Evolutionary conservation across 106 monocot genomes (phyloP), one percentile per base, ranked within the genome.

Genomic region (Dendrobium nobile): DNA sequence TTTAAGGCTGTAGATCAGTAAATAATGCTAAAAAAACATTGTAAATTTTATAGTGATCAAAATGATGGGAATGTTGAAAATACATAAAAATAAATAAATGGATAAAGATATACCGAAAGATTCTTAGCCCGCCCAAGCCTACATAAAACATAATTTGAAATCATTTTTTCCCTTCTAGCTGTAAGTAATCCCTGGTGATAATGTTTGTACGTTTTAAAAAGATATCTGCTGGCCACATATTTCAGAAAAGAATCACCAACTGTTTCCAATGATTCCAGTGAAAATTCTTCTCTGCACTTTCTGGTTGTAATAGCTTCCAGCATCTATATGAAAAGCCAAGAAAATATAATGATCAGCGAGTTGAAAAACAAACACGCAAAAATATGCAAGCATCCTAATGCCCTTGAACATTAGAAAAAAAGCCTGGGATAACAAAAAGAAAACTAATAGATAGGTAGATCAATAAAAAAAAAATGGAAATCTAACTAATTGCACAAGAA

Each of bases 201-300:
- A 88, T 88, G 75, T 19, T 68, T 16, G 31, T 88, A 77, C 27
- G 67, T 77, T 56, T 45, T 78, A 45, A 90, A 92, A 28, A 92
- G 78, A 83, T 92, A 86, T 65, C 81, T 81, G 67, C 86, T 82
- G 41, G 86, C 72, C 20, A 68, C 86, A 82, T 92, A 92, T 79
- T 92, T 92, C 16, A 92, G 88, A 81, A 84, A 92, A 48, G 92
- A 92, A 64, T 92, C 92, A 73, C 92, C 92, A 79, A 92, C 82
- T 45, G 90, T 90, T 82, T 90, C 92, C 43, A 92, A 72, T 47
- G 90, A 88, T 85, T 92, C 90, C 27, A 87, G 81, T 22, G 90
- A 92, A 18, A 88, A 88, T 44, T 84, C 80, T 75, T 92, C 92
- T 27, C 77, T 67, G 76, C 92, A 92, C 81, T 86, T 86, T 81